Evolutionary conservation across 805 yeast genomes (phyloP), one percentile per base, ranked within the genome.

Genomic region (Saccharomycopsis babjevae): DNA sequence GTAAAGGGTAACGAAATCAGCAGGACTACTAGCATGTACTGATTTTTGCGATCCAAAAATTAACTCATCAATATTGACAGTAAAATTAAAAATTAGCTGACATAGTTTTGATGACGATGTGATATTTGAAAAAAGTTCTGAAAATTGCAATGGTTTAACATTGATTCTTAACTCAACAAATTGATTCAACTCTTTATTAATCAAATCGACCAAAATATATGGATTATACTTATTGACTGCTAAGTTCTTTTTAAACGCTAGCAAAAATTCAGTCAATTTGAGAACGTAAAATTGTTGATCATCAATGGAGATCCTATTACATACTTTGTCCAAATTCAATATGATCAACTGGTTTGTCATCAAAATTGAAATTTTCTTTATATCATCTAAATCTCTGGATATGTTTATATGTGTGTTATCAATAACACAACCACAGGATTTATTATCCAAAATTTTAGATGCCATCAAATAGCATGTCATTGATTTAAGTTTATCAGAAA

Each of bases 401-500:
- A 20, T 20, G 5, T 39, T 30, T 18, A 57, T 39, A n/a, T 32
- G 39, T 8, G 40, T 11, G 13, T 28, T 25, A n/a, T 57, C 57
- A 25, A 46, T 40, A 40, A 40, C 16, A 46, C 16, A 10, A 22
- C 25, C 52, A 25, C 32, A 22, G 20, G 52, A 46, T 22, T 46
- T 25, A 22, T 16, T 46, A 6, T 76, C 76, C 57, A 82, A 68
- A 71, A 82, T 77, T 46, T 79, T 73, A 55, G 81, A 77, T 30
- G 86, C 83, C 61, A 83, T 62, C 59, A 82, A 67, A 62, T 79
- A 77, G 36, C 83, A 81, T 1, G 83, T 72, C 25, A 78, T 69
- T 1, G 86, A 76, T 30, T 80, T 75, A 25, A 80, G 68, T 1
- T 84, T 77, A 0, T 80, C 67, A 11, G 80, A 76, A 57, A 78